Evolutionary conservation across 148 eudicot genomes (phyloP), one percentile per base, ranked within the genome.

Genomic region (Tetragonia tetragonoides): DNA sequence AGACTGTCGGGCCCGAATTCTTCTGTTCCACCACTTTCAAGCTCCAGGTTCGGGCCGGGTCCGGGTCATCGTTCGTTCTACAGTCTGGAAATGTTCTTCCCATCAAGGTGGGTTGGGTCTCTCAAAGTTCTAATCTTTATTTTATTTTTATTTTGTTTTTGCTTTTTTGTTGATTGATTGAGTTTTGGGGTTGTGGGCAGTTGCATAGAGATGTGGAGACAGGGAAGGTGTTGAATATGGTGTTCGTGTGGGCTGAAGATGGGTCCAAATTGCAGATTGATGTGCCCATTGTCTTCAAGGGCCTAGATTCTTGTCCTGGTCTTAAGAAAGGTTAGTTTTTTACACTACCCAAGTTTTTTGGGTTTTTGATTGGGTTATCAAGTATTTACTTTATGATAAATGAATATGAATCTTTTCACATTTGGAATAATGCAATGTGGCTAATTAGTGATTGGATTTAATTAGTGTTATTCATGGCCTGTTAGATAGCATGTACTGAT

Each of bases 171-270:
- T 70, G 23, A 20, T 67, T 67, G 9, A 44, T 69, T 69, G 1
- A 51, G 17, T 9, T 34, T 12, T 39, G 23, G 21, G 17, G 41
- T 39, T 68, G 47, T 68, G 51, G 71, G 65, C 82, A 95, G 99
- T 57, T 95, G 76, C 97, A 93, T 73, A 90, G 81, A 85, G 89
- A 91, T 60, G 81, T 80, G 38, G 89, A 86, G 69, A 89, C 89
- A 0, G 99, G 97, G 28, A 86, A 87, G 62, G 80, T 95, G 80
- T 74, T 95, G 85, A 95, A 95, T 88, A 73, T 95, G 88, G 97
- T 91, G 49, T 88, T 95, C 75, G 92, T 87, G 24, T 91, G 97
- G 99, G 97, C 97, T 21, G 97, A 95, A 37, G 88, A 87, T 37
- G 99, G 99, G 39, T 82, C 90, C 10, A 49, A 84, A 42, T 79